These are phyloP conservation scores for Populus hybrid DNA, from an alignment of 441 rosid genomes.

Conservation along the genomic window DNA sequence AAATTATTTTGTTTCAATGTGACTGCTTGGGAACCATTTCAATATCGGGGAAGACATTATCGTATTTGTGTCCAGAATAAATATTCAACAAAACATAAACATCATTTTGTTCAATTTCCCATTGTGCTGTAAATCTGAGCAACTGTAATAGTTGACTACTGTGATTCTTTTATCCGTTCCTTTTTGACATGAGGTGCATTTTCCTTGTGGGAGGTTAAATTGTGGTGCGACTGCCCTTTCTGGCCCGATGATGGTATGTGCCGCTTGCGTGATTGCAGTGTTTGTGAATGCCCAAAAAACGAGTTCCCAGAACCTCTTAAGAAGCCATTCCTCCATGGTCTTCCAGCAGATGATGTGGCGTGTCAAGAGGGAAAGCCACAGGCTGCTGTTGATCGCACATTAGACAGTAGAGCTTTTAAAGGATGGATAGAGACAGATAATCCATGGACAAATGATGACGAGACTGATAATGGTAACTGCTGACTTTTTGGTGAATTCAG, in stretches of 20 bases:
- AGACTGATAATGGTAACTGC: constrained; percentile 70
- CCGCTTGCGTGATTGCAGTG: constrained; percentile 84
- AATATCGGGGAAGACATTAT: no score
- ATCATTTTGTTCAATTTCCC: background rate
- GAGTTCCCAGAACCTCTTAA: constrained; percentile 81
- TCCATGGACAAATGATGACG: constrained; percentile 96
- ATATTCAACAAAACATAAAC: background rate
- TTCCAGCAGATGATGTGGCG: constrained; percentile 53
- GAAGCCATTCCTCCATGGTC: constrained; percentile 46
- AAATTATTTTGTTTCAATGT: no score
- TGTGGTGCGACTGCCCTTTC: constrained; percentile 97
- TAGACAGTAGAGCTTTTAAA: constrained; percentile 64
- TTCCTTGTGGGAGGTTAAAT: constrained; percentile 52
- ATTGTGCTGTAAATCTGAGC: background rate
- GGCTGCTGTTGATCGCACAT: constrained; percentile 80
- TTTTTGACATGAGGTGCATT: background rate
- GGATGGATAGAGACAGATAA: constrained; percentile 89
- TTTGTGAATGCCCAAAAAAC: constrained; percentile 88
- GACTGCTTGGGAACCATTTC: no score
- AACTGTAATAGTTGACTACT: background rate
- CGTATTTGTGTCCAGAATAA: background rate
- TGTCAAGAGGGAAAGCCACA: constrained; percentile 96
- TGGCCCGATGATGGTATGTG: constrained; percentile 99
- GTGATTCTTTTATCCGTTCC: background rate
- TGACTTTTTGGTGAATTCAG: background rate